These are phyloP conservation scores for Populus simonii DNA, from an alignment of 345 rosid species.

Conservation along the genomic window DNA sequence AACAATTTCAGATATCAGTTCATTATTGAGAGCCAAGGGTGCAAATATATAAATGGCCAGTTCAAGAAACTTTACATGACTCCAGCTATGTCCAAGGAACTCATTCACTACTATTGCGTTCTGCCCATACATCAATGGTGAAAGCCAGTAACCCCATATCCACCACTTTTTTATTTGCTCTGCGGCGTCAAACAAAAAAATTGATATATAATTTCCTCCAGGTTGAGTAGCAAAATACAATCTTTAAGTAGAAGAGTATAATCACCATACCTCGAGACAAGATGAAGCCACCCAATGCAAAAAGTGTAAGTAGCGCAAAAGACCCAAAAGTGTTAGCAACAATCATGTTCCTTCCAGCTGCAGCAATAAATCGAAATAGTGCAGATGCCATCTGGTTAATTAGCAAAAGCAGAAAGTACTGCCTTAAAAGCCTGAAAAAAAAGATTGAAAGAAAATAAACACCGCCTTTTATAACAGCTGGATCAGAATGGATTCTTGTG, in stretches of 20 bases:
- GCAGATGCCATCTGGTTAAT: slow-evolving; percentile 62
- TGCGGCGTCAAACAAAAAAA: slow-evolving; percentile 11
- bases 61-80: slow-evolving; percentile 27
- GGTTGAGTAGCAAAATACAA: background rate
- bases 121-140: slow-evolving; percentile 80
- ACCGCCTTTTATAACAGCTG: background rate
- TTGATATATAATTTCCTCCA: background rate
- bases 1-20: background rate
- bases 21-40: background rate
- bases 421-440: slow-evolving; percentile 53
- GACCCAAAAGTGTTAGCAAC: slow-evolving; percentile 63
- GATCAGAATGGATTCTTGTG: background rate
- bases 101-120: slow-evolving; percentile 63
- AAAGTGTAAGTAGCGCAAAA: slow-evolving; percentile 38
- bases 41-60: background rate
- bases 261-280: slow-evolving; percentile 49
- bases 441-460: background rate
- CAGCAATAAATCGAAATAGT: slow-evolving; percentile 55
- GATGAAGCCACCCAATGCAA: slow-evolving; percentile 62
- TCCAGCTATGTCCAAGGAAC: slow-evolving; percentile 69
- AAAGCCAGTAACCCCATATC: slow-evolving; percentile 84
- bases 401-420: slow-evolving; percentile 48
- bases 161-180: slow-evolving; percentile 81
- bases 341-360: slow-evolving; percentile 57
- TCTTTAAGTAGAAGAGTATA: background rate